Evolutionary conservation across 768 basidiomycete genomes (phyloP).

Genomic region (Sistotremastrum suecicum): DNA sequence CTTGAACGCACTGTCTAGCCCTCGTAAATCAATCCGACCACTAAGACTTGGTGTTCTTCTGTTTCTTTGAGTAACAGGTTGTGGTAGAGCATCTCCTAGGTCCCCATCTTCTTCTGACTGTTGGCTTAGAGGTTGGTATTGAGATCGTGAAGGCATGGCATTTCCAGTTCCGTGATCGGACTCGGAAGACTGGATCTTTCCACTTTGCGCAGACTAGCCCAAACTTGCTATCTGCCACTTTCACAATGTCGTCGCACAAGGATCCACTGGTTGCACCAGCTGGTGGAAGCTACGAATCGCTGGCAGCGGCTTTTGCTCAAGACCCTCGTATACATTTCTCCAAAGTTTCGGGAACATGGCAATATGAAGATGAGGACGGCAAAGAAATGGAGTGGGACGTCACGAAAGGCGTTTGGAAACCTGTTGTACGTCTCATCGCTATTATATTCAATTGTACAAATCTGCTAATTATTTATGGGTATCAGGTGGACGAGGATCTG

Average conservation of each 20-base stretch:
- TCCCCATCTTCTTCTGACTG: too few species aligned
- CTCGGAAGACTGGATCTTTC: too few species aligned
- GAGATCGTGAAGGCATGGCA: too few species aligned
- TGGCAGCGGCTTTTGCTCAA: conserved; percentile 56
- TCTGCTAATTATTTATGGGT: background rate
- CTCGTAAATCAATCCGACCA: conserved; percentile 64
- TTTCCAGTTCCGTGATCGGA: too few species aligned
- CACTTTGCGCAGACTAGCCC: too few species aligned
- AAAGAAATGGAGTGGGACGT: conserved; percentile 83
- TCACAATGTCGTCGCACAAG: too few species aligned
- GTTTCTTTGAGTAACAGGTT: too few species aligned
- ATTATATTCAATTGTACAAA: background rate
- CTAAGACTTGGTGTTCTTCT: background rate
- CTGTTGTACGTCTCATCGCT: conserved; percentile 44
- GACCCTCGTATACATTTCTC: conserved; percentile 81
- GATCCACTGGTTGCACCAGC: too few species aligned
- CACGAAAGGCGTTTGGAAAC: conserved; percentile 64
- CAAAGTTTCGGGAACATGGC: conserved; percentile 64
- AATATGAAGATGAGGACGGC: conserved; percentile 81
- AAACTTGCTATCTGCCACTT: too few species aligned
- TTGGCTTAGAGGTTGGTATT: too few species aligned
- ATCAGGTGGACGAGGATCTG: conserved; percentile 76
- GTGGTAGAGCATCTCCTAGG: too few species aligned
- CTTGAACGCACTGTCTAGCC: conserved; percentile 75
- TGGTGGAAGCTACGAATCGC: conserved; percentile 19